Evolutionary conservation across 805 yeast species (phyloP).

Genomic region (Myxozyma neotropica): DNA sequence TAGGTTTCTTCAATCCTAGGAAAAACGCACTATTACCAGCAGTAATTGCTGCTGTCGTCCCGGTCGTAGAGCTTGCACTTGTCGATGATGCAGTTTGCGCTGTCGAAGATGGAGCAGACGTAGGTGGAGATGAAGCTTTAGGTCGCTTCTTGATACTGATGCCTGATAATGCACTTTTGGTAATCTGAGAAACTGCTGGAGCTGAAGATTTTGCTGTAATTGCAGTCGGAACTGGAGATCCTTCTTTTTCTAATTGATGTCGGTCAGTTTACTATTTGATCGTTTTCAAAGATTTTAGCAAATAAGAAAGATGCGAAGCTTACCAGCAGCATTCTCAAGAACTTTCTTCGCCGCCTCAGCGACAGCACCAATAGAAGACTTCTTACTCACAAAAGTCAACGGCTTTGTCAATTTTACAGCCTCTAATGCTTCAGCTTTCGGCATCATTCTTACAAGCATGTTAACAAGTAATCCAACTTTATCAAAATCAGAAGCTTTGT

Average conservation of each 20-base stretch:
- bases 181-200: conserved; percentile 4
- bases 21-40: conserved; percentile 25
- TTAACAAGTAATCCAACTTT: conserved; percentile 17
- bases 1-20: conserved; percentile 22
- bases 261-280: background rate
- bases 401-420: conserved; percentile 34
- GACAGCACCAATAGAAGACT: conserved; percentile 20
- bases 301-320: background rate
- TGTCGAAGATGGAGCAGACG: background rate
- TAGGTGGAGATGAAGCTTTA: background rate
- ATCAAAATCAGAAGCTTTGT: conserved; percentile 32
- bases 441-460: conserved; percentile 22
- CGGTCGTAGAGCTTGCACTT: background rate
- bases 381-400: conserved; percentile 21
- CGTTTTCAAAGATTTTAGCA: background rate
- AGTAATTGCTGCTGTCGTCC: conserved; percentile 4
- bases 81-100: background rate
- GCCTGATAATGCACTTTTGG: conserved; percentile 11
- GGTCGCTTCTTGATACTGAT: conserved; percentile 19
- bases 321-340: conserved; percentile 9
- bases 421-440: conserved; percentile 25
- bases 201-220: background rate
- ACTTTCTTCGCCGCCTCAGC: conserved; percentile 23
- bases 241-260: conserved; percentile 8
- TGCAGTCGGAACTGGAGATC: conserved; percentile 1